Conservation (phyloP, 345 rosid genomes). For the Melastoma malabathricum region DNA sequence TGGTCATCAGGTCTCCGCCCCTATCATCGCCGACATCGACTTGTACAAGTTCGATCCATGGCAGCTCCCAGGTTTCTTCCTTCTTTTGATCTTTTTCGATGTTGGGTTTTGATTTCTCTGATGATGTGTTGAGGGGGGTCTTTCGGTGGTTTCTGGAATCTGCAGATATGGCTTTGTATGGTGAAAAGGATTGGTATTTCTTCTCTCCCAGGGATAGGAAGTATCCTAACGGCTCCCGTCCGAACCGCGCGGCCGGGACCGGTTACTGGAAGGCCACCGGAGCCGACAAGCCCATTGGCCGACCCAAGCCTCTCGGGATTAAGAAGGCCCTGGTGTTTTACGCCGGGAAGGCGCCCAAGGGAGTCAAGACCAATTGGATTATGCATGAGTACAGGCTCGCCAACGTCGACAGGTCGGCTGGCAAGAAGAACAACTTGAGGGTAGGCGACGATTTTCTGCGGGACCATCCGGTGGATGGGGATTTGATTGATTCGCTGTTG, state of each 20-base stretch:
- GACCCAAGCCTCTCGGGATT: conserved; percentile 59
- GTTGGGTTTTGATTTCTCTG: not conserved
- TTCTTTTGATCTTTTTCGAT: not conserved
- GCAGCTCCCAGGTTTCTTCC: conserved; percentile 60
- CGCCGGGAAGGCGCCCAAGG: conserved; percentile 77
- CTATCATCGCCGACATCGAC: conserved; percentile 75
- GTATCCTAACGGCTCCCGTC: conserved; percentile 79
- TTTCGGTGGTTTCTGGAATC: conserved; percentile 1
- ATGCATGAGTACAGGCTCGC: conserved; percentile 95
- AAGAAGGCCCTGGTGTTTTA: conserved; percentile 87
- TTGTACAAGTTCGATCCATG: conserved; percentile 82
- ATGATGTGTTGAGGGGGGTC: not conserved
- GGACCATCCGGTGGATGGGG: not conserved
- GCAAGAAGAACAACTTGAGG: conserved; percentile 45
- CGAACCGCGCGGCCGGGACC: conserved; percentile 76
- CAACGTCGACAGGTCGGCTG: conserved; percentile 65
- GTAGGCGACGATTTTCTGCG: conserved; percentile 14
- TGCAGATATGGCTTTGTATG: conserved; percentile 58
- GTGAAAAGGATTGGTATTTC: conserved; percentile 93
- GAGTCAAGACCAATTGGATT: conserved; percentile 85
- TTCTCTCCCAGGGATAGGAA: conserved; percentile 82
- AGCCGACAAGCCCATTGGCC: conserved; percentile 81
- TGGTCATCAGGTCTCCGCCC: conserved; percentile 36
- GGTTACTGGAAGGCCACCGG: conserved; percentile 97
- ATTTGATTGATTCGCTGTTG: not conserved